A percentile compares a stretch with the other conserved stretches of the same genome.
These are phyloP conservation scores for Priceomyces fermenticarens DNA, from an alignment of 805 yeast genomes.

Conservation along the genomic window DNA sequence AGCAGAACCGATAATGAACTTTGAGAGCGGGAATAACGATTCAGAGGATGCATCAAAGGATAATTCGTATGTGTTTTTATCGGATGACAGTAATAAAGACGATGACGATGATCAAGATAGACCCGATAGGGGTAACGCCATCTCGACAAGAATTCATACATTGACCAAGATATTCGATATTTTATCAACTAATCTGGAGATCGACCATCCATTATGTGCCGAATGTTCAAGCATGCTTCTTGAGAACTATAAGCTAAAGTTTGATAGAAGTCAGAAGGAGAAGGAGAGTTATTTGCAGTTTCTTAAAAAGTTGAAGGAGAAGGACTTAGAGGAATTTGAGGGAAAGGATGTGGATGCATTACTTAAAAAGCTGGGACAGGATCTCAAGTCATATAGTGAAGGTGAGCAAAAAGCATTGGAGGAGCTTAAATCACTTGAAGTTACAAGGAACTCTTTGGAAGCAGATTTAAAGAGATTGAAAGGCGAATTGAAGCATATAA, in stretches of 20 bases:
- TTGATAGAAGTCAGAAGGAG: constrained; percentile 71
- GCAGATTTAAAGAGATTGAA: constrained; percentile 46
- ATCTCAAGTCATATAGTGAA: constrained; percentile 42
- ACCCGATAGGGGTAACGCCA: constrained; percentile 17
- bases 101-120: background rate
- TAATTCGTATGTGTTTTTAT: constrained; percentile 17
- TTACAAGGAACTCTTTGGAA: constrained; percentile 43
- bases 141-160: constrained; percentile 50
- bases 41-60: constrained; percentile 2
- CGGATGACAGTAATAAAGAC: constrained; percentile 9
- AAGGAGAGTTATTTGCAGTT: constrained; percentile 76
- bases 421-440: constrained; percentile 38
- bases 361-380: constrained; percentile 43
- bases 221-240: constrained; percentile 76
- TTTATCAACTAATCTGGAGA: constrained; percentile 63
- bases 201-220: constrained; percentile 80
- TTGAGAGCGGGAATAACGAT: constrained; percentile 16
- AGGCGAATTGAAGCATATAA: constrained; percentile 27
- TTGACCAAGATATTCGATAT: constrained; percentile 68
- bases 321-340: constrained; percentile 9
- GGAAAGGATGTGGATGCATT: constrained; percentile 27
- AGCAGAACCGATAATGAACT: constrained; percentile 24
- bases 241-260: constrained; percentile 61
- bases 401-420: constrained; percentile 31
- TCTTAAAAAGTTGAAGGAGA: constrained; percentile 58